Evolutionary conservation across 2,329 filamentous ascomycete genomes (phyloP), one percentile per base, ranked within the genome.

Genomic region (Beauveria rudraprayagi): DNA sequence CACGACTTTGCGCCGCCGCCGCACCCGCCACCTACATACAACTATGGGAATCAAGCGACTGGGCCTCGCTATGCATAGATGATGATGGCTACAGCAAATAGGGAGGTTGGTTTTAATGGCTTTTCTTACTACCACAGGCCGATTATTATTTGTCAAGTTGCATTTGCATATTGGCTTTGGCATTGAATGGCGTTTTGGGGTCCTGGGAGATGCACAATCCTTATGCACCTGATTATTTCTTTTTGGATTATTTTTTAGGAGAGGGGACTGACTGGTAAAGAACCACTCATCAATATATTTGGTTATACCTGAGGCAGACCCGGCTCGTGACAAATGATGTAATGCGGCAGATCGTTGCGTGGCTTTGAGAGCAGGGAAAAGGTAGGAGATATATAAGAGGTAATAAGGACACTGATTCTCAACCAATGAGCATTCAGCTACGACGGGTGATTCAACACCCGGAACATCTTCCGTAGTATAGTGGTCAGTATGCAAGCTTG

Each of bases 11-110:
- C 44, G 9, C 44, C 59, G 28, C 59, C 59, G 24, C 59, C 59
- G 17, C 51, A 43, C 9, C 59, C 59, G 17, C 58, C 58, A 26
- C 41, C 58, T 30, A 56, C 44, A n/a, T 62, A 56, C 57, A 46
- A 58, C 14, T 52, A 59, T 37, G 62, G 28, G 37, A 54, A 61
- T 34, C 41, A n/a, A 61, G 26, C 24, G 28, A 56, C 57, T 44
- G 67, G 64, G 50, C 63, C 62, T 56, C 64, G 67, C 60, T 69
- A 69, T 62, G 67, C 67, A 55, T 69, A 63, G 63, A 64, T 61
- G 59, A 1, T 22, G 34, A 26, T 37, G 34, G 10, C 14, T 37
- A 37, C 11, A 37, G 3, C 11, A 37, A 37, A 37, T 5, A 37
- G 11, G 34, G 11, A 5, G 34, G 11, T 14, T 37, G 34, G 34